A percentile compares a stretch with the other conserved stretches of the same genome.
Conservation (phyloP, 2,329 filamentous ascomycete species). For the Knufia petricola region DNA sequence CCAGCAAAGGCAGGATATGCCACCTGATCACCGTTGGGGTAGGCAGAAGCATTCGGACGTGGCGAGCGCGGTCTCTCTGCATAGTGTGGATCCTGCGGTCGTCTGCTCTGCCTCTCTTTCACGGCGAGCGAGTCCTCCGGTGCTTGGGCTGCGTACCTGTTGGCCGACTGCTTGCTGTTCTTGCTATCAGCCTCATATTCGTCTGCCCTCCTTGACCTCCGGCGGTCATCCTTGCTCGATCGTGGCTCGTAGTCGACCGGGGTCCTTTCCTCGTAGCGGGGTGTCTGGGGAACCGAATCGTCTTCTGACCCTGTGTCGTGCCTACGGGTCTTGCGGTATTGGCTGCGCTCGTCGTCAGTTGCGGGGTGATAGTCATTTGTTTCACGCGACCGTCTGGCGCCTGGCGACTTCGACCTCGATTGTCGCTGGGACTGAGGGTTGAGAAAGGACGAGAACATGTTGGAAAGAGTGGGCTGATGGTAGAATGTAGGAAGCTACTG, state of each 20-base stretch:
- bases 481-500: neutral
- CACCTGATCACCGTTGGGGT: neutral
- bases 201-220: neutral
- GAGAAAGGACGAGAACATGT: neutral
- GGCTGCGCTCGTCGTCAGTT: slow-evolving; percentile 1
- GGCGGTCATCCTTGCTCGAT: slow-evolving; percentile 3
- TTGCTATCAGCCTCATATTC: neutral
- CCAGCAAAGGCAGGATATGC: slow-evolving; percentile 3
- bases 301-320: slow-evolving; percentile 6
- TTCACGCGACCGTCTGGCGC: neutral
- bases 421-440: neutral
- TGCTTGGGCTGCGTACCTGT: neutral
- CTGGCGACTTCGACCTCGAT: slow-evolving; percentile 7
- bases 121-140: neutral
- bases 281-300: neutral
- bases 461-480: neutral
- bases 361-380: neutral
- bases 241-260: neutral
- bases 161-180: slow-evolving; percentile 3
- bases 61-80: slow-evolving; percentile 4
- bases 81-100: neutral
- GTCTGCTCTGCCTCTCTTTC: neutral
- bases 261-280: slow-evolving; percentile 2
- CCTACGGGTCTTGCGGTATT: neutral
- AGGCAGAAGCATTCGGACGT: neutral